Base-by-base conservation (phyloP, 176 grass and related monocot species). In the Typha latifolia region DNA sequence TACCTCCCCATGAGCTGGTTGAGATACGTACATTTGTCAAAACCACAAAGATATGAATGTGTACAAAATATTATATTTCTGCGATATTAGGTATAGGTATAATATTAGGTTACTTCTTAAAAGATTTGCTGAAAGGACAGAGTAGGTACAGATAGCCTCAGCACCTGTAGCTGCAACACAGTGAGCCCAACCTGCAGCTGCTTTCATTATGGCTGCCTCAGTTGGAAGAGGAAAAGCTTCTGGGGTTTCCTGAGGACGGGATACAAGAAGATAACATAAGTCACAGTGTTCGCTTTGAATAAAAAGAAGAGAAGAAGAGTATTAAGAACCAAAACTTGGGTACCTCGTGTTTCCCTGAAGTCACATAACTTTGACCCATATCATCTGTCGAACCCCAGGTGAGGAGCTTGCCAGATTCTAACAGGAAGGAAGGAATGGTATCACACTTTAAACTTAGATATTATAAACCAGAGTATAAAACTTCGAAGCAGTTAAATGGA, bases 261-360 rank as follows among this genome's bases (percentile, higher is more conserved):
- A 75, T 59, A 56, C 1, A 61, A 49, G 18, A 79, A 67, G 12
- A 67, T 31, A 32, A 23, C 62, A 37, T 48, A 62, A 67, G 12
- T 57, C 71, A 53, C 63, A 31, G 66, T 49, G 53, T 65, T 15
- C 32, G 75, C 11, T 26, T 32, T 51, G 26, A 12, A 43, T 7
- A 48, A 34, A 8, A 71, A 49, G 15, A 23, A 68, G 10, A 63
- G 12, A 4, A 10, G 34, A 4, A 75, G 62, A 75, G 75, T 24
- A 78, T 75, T 65, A 26, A 77, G 19, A 49, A 78, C 51, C 49
- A 69, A 56, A 51, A 50, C 21, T 49, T 4, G 63, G 70, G 52
- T 81, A 99, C 95, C 95, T 94, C 95, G 22, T 99, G 95, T 64
- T 94, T 99, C 63, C 95, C 95, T 62, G 95, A 79, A 63, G 95